These are phyloP conservation scores for Metschnikowia aberdeeniae DNA, from an alignment of 805 yeast genomes.

Conservation along the genomic window DNA sequence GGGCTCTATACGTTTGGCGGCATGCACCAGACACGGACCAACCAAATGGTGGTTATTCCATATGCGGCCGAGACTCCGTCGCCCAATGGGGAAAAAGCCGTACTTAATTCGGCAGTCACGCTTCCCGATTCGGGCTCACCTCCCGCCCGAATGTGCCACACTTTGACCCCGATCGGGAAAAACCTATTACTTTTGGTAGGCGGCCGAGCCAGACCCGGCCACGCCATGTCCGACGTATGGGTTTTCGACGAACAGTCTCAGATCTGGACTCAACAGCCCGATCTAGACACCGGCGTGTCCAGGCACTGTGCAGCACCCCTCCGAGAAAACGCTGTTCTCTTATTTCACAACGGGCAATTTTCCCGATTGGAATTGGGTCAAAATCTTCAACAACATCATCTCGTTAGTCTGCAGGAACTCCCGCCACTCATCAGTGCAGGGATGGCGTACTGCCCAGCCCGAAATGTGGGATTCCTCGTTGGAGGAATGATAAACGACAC, in stretches of 20 bases:
- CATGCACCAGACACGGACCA: slow-evolving; percentile 28
- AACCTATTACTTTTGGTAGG: slow-evolving; percentile 47
- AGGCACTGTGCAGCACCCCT: slow-evolving; percentile 12
- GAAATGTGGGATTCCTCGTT: slow-evolving; percentile 35
- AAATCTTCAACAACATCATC: neutral
- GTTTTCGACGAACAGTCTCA: slow-evolving; percentile 8
- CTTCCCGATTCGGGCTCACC: slow-evolving; percentile 18
- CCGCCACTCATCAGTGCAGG: slow-evolving; percentile 28
- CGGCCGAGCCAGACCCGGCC: slow-evolving; percentile 63
- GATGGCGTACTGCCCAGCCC: slow-evolving; percentile 25
- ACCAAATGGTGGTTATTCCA: slow-evolving; percentile 2
- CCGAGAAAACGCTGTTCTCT: slow-evolving; percentile 5
- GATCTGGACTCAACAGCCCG: slow-evolving; percentile 38
- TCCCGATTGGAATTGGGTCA: neutral
- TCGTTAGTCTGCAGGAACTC: neutral
- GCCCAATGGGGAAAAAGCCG: neutral
- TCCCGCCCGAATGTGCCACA: slow-evolving; percentile 56
- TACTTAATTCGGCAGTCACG: slow-evolving; percentile 1
- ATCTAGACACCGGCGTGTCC: slow-evolving; percentile 22
- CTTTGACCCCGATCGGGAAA: slow-evolving; percentile 33
- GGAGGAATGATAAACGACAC: slow-evolving; percentile 44
- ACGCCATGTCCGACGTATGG: slow-evolving; percentile 33
- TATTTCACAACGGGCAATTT: slow-evolving; percentile 13
- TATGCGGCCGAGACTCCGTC: neutral
- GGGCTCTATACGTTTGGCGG: slow-evolving; percentile 33